Evolutionary conservation across 2,329 filamentous ascomycete species (phyloP), one percentile per base, ranked within the genome.

Genomic region (Hypomyces perniciosus): DNA sequence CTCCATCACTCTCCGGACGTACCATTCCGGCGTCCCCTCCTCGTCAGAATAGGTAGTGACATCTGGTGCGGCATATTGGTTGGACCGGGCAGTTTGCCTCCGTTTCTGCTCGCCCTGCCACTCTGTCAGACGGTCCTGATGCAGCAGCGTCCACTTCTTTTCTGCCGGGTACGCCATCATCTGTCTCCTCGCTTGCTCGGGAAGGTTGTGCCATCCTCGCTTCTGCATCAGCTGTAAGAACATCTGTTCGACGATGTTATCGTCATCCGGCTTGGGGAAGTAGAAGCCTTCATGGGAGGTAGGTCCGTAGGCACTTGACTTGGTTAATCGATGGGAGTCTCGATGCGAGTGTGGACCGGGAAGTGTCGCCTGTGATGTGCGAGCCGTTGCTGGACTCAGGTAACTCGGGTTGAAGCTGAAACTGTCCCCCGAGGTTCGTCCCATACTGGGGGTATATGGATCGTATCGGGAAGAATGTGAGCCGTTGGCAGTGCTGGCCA

Each of bases 91-190:
- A 48, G 88, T 87, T 61, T 85, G 81, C 59, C 88, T 79, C 59
- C 91, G 83, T 70, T 92, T 96, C 70, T 96, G 90, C 65, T 97
- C 92, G 39, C 90, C 90, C 74, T 97, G 91, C 79, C 85, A 88
- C 69, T 97, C 92, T 6, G 90, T 89, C 60, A 99, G 77, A 55
- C 89, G 86, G 71, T 99, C 93, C 70, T 99, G 92, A 67, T 97
- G 87, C 46, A 99, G 87, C 53, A 99, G 74, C 1, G 90, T 96
- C 93, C 93, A 99, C 72, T 97, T 99, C 77, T 97, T 97, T 57
- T 85, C 82, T 7, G 93, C 81, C 10, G 91, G 89, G 66, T 99
- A 97, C 35, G 90, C 90, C 71, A 93, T 81, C 92, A 99, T 97
- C 73, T 97, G 93, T 55, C 92, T 80, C 59, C 87, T 83, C 30